A percentile compares a stretch with the other conserved stretches of the same genome.
phyloP scores from a whole-genome alignment of 2,329 filamentous ascomycete species.

The Plenodomus tracheiphilus region DNA sequence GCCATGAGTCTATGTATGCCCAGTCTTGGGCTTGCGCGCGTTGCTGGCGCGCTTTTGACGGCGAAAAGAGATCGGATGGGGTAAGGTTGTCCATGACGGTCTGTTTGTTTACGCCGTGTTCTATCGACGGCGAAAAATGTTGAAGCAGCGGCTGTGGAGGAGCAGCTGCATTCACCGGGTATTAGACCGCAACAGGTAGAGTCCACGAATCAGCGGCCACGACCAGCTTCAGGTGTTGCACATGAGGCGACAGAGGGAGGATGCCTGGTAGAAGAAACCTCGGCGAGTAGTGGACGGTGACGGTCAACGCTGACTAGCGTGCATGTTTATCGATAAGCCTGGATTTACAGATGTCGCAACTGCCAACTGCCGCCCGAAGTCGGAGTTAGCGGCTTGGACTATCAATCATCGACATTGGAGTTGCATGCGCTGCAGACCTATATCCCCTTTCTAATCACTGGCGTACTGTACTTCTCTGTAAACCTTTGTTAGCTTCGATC shows the following conservation, averaged over 20 bases:
- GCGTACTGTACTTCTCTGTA: slow-evolving; percentile 3
- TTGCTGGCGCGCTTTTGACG: slow-evolving; percentile 70
- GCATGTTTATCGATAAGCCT: slow-evolving; percentile 40
- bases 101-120: not conserved
- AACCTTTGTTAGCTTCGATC: slow-evolving; percentile 5
- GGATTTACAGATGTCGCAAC: slow-evolving; percentile 21
- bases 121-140: too few species aligned
- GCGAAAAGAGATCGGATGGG: slow-evolving; percentile 58
- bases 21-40: slow-evolving; percentile 87
- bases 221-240: too few species aligned
- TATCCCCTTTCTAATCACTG: not conserved
- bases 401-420: slow-evolving; percentile 2
- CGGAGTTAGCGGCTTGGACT: slow-evolving; percentile 27
- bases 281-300: not conserved
- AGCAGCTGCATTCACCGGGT: too few species aligned
- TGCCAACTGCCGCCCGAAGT: slow-evolving; percentile 27
- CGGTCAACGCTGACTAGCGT: slow-evolving; percentile 7
- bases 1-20: slow-evolving; percentile 85
- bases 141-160: not conserved
- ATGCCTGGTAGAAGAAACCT: too few species aligned
- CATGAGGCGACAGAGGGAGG: too few species aligned
- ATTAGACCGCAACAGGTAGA: too few species aligned
- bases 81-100: slow-evolving; percentile 41
- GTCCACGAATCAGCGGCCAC: too few species aligned
- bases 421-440: not conserved